Evolutionary conservation across 2,329 filamentous ascomycete genomes (phyloP), one percentile per base, ranked within the genome.

Genomic region (Eutypella sp.): DNA sequence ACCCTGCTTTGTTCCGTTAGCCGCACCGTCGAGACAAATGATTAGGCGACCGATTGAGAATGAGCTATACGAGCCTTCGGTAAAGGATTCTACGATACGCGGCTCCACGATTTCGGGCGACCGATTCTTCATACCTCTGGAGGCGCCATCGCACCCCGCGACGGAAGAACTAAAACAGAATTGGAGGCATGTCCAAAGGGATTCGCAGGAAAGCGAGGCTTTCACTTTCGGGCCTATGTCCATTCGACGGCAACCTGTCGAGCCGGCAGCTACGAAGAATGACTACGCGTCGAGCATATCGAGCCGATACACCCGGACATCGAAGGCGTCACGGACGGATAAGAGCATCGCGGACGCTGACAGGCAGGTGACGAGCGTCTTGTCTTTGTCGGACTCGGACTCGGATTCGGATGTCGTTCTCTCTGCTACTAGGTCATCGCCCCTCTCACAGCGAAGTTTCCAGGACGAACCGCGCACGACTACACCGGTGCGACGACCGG

Each of bases 341-440:
- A 68, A 58, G 24, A 78, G 75, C 52, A 61, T 78, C 15, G 59
- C 70, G 6, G 72, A 74, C 29, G 67, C 74, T 2, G 76, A 82
- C 48, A 64, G 80, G 5, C 68, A 76, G 36, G 70, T 76, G 42
- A 78, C 69, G 47, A 81, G 78, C 49, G 69, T 82, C 1, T 61
- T 82, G 13, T 75, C 77, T 1, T 67, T 82, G 1, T 80, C 77
- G 1, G 62, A 65, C 2, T 80, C 78, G 0, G 77, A 81, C 49
- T 80, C 77, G 0, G 78, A 81, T 46, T 75, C 76, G 5, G 72
- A 73, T 23, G 69, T 65, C 22, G 57, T 56, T 16, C 56, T 57
- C 6, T 52, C 62, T 2, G 56, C 57, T 2, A 60, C 64, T 3
- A 63, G 59, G 37, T 61, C 62, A 10, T 65, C 64, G 61, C n/a